Evolutionary conservation across 768 basidiomycete genomes (phyloP), one percentile per base, ranked within the genome.

Genomic region (Zangia roseola): DNA sequence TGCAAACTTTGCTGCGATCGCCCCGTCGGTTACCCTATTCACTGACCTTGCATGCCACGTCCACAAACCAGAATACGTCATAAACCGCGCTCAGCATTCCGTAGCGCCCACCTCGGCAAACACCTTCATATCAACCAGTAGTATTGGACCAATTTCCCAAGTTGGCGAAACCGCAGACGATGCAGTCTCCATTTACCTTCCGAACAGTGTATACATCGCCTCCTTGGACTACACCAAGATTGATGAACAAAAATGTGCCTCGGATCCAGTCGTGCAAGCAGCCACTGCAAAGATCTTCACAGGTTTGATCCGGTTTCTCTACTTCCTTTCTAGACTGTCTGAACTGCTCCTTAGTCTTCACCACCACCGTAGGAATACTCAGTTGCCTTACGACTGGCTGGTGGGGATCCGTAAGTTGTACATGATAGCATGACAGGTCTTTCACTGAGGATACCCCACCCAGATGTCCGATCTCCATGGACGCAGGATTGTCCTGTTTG

Each of bases 391-490:
- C 91, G 3, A 84, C 86, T 10, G 88, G 81, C 3, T 94, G 84
- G 80, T 95, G 93, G 93, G 86, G 88, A 47, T 77, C 84, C 45
- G 86, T 88, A 67, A 65, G 84, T 31, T 73, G 47, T 38, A 28
- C 49, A 25, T 14, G 39, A 41, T 34, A n/a, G 10, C 17, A 24
- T 6, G 20, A 13, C 19, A 35, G 23, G 2, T 23, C 10, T 30
- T 37, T 16, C 10, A 14, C 43, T 50, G 34, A 55, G 5, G 2
- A 12, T 45, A n/a, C n/a, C n/a, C 21, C 21, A 10, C 25, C 21
- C 35, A 91, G 83, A 75, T 86, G 37, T 90, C 88, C 6, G 93
- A 97, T 68, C 76, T 86, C 13, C 68, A 78, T 61, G 93, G 93
- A 10, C 81, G 93, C 36, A 82, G 77, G 0, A 70, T 65, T 23